Conservation (phyloP, 1,139 yeast genomes). For the Lodderomyces beijingensis region DNA sequence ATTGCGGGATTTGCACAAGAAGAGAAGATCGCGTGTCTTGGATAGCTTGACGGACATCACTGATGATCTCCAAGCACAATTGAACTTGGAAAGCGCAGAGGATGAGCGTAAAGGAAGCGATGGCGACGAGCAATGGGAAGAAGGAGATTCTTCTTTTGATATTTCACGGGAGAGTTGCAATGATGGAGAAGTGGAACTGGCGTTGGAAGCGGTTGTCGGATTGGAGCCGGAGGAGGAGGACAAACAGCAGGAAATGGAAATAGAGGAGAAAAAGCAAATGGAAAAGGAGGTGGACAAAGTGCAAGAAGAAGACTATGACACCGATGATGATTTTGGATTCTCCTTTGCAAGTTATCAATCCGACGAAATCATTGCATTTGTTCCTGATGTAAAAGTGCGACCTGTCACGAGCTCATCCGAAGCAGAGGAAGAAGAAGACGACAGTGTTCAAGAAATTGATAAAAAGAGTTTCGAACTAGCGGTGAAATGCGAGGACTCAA, state of each 20-base stretch:
- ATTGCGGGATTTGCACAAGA: too few species aligned
- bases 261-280: slow-evolving; percentile 3
- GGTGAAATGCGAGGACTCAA: too few species aligned
- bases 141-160: too few species aligned
- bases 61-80: background rate
- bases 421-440: background rate
- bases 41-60: slow-evolving; percentile 21
- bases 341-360: slow-evolving; percentile 11
- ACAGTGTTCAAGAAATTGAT: slow-evolving; percentile 2
- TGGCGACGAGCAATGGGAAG: slow-evolving; percentile 31
- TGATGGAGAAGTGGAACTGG: slow-evolving; percentile 13
- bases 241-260: slow-evolving; percentile 1
- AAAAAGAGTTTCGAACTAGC: slow-evolving; percentile 1
- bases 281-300: slow-evolving; percentile 10
- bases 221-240: too few species aligned
- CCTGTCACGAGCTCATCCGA: background rate
- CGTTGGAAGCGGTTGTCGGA: too few species aligned
- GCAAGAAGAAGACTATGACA: slow-evolving; percentile 5
- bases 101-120: slow-evolving; percentile 34
- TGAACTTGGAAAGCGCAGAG: slow-evolving; percentile 11
- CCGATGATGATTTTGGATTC: slow-evolving; percentile 14
- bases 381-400: background rate
- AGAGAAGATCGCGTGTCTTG: slow-evolving; percentile 25
- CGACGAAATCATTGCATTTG: slow-evolving; percentile 2
- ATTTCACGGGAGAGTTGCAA: too few species aligned